Conservation (phyloP, 192 early-diverging fungal species). For the Entomortierella lignicola region DNA sequence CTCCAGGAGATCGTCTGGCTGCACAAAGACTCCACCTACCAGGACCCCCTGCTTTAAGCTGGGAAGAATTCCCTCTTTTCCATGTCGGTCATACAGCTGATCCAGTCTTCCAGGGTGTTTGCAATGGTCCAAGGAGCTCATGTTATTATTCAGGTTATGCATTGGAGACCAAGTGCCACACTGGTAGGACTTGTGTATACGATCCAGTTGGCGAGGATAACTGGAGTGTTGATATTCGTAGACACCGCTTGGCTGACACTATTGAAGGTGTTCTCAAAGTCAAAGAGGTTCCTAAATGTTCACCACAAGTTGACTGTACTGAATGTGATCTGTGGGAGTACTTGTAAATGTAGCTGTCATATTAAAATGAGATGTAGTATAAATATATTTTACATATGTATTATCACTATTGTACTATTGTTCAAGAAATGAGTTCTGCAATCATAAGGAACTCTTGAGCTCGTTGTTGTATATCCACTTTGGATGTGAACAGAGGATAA, state of each 20-base stretch:
- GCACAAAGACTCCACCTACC: constrained; percentile 84
- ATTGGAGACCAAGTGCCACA: constrained; percentile 78
- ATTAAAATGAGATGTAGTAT: too few relatives aligned
- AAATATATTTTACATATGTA: not conserved
- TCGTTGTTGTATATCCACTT: constrained; percentile 24
- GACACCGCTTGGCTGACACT: constrained; percentile 84
- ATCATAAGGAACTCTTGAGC: constrained; percentile 46
- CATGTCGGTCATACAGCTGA: constrained; percentile 94
- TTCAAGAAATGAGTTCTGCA: constrained; percentile 23
- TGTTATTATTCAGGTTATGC: constrained; percentile 46
- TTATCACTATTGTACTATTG: not conserved
- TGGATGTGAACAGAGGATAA: not conserved
- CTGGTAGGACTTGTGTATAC: constrained; percentile 75
- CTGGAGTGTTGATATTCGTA: constrained; percentile 76
- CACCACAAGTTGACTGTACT: constrained; percentile 65
- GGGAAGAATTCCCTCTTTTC: constrained; percentile 77
- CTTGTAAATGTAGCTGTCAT: constrained; percentile 37
- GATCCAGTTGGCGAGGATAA: constrained; percentile 72
- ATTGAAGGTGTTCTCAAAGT: constrained; percentile 71
- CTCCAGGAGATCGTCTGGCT: constrained; percentile 84
- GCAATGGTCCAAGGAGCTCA: constrained; percentile 61
- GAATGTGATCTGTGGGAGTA: constrained; percentile 87
- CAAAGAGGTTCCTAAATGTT: constrained; percentile 44
- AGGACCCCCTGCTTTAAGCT: constrained; percentile 57
- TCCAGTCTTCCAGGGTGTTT: constrained; percentile 91